phyloP scores from a whole-genome alignment of 495 filamentous ascomycete species.

The Copromyces sp. region DNA sequence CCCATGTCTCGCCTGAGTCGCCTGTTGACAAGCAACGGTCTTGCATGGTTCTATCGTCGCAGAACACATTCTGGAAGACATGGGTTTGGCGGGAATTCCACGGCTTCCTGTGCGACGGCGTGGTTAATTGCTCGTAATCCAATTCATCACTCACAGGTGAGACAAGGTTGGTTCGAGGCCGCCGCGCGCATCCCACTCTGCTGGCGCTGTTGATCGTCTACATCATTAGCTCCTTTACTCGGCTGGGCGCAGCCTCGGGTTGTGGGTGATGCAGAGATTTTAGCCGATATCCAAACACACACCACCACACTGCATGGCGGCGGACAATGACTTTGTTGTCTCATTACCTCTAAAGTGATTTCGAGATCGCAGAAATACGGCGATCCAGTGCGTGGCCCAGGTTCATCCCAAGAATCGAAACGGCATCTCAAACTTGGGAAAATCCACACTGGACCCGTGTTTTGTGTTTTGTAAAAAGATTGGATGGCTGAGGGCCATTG shows the following conservation, averaged over 20 bases:
- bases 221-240: not conserved
- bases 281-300: not conserved
- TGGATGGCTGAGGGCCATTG: not conserved
- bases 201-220: not conserved
- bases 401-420: not conserved
- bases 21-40: not conserved
- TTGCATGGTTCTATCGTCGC: not conserved
- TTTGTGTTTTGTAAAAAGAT: not conserved
- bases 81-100: not conserved
- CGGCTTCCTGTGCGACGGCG: not conserved
- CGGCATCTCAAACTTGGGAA: not conserved
- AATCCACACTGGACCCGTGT: not conserved
- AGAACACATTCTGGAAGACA: not conserved
- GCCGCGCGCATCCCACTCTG: not conserved
- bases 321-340: not conserved
- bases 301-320: not conserved
- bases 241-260: not conserved
- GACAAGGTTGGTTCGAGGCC: not conserved
- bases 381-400: not conserved
- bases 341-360: not conserved
- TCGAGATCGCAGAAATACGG: not conserved
- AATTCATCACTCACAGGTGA: not conserved
- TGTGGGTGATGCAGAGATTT: not conserved
- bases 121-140: not conserved
- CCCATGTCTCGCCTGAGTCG: not conserved